phyloP scores from a whole-genome alignment of 2,329 filamentous ascomycete genomes.

The Periconia sp. region DNA sequence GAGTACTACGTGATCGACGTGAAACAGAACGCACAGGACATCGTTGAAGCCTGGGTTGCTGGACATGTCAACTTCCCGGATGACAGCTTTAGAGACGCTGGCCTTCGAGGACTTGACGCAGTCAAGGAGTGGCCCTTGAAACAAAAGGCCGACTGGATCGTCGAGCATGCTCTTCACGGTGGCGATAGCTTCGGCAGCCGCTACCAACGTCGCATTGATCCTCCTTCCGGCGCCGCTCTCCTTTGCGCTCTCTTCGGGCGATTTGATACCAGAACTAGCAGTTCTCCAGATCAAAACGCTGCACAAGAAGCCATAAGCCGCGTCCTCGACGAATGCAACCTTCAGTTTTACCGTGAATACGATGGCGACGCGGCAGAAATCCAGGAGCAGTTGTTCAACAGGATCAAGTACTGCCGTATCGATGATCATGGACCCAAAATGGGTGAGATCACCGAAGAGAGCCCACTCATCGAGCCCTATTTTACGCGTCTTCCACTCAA shows the following conservation, averaged over 20 bases:
- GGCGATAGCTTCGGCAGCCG: slow-evolving; percentile 77
- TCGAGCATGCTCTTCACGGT: slow-evolving; percentile 69
- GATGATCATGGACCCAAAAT: slow-evolving; percentile 87
- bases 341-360: slow-evolving; percentile 89
- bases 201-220: slow-evolving; percentile 71
- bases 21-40: slow-evolving; percentile 67
- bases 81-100: slow-evolving; percentile 52
- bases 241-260: slow-evolving; percentile 69
- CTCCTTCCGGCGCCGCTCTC: slow-evolving; percentile 69
- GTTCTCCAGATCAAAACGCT: slow-evolving; percentile 54
- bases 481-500: slow-evolving; percentile 88
- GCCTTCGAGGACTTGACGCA: slow-evolving; percentile 53
- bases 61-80: slow-evolving; percentile 60
- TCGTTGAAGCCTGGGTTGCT: slow-evolving; percentile 70
- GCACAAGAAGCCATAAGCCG: slow-evolving; percentile 57
- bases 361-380: slow-evolving; percentile 81
- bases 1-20: slow-evolving; percentile 89
- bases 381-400: slow-evolving; percentile 87
- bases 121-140: slow-evolving; percentile 59
- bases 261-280: slow-evolving; percentile 57
- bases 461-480: slow-evolving; percentile 88
- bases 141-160: slow-evolving; percentile 65
- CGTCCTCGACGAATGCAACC: slow-evolving; percentile 80
- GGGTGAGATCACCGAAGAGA: slow-evolving; percentile 74
- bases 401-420: slow-evolving; percentile 92